Conservation (phyloP, 2,329 filamentous ascomycete species). For the Venturia nashicola region DNA sequence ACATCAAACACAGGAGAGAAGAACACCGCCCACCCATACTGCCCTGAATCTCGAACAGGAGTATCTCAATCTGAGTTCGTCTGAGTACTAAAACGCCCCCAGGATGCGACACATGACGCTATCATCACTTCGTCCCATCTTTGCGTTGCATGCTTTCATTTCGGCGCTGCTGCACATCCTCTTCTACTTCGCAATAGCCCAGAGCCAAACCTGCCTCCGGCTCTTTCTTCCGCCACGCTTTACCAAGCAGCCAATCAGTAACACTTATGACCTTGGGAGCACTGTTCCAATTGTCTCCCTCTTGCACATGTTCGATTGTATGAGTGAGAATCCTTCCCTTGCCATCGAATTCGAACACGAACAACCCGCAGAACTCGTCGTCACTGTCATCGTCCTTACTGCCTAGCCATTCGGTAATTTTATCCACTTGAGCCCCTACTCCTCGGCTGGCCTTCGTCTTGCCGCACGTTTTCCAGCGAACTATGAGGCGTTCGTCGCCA, state of each 20-base stretch:
- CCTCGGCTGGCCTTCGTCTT: slow-evolving; percentile 35
- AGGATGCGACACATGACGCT: background rate
- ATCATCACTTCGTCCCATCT: background rate
- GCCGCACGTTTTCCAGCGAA: slow-evolving; percentile 70
- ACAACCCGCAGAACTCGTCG: slow-evolving; percentile 79
- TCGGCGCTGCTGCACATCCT: background rate
- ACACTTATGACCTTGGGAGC: slow-evolving; percentile 78
- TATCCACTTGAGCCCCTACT: slow-evolving; percentile 38
- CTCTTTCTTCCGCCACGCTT: slow-evolving; percentile 45
- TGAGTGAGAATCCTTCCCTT: slow-evolving; percentile 75
- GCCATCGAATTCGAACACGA: slow-evolving; percentile 89
- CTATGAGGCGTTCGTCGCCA: slow-evolving; percentile 68
- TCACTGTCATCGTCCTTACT: slow-evolving; percentile 44
- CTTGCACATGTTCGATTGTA: slow-evolving; percentile 87
- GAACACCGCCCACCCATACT: background rate
- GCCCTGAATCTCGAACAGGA: background rate
- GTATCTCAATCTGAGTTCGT: background rate
- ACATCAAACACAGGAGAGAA: background rate
- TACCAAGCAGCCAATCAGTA: slow-evolving; percentile 88
- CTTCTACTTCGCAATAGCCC: slow-evolving; percentile 13
- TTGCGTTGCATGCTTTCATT: background rate
- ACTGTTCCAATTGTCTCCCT: slow-evolving; percentile 70
- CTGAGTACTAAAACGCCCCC: background rate
- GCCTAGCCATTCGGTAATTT: slow-evolving; percentile 42
- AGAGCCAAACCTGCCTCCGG: slow-evolving; percentile 31